Conservation (phyloP, 1,284 basidiomycete genomes). For the Malassezia equina region DNA sequence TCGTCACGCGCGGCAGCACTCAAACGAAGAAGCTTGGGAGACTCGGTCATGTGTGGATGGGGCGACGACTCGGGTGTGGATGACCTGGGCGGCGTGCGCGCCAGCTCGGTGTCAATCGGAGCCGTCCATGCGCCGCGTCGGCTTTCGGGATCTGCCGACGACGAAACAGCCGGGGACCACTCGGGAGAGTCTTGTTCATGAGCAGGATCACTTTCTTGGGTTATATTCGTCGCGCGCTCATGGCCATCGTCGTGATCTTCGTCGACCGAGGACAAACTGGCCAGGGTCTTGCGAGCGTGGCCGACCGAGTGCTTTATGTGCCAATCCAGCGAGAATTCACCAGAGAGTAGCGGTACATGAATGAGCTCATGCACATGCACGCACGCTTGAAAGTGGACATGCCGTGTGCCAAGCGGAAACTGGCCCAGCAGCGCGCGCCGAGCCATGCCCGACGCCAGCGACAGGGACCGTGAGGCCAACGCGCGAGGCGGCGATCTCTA, state of each 20-base stretch:
- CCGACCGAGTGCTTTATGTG: conserved; percentile 54
- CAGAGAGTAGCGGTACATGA: conserved; percentile 64
- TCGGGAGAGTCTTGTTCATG: not conserved
- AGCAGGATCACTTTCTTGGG: not conserved
- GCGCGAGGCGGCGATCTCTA: not conserved
- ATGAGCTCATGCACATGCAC: conserved; percentile 63
- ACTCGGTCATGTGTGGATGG: not conserved
- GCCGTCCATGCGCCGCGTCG: not conserved
- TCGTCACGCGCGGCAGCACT: not conserved
- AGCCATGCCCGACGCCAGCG: not conserved
- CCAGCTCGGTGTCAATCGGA: not conserved
- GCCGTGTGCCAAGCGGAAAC: conserved; percentile 52
- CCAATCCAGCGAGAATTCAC: conserved; percentile 66
- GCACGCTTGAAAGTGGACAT: conserved; percentile 58
- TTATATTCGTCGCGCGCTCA: not conserved
- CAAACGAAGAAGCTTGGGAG: not conserved
- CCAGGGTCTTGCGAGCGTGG: not conserved
- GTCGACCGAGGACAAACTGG: not conserved
- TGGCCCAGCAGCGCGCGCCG: conserved; percentile 30
- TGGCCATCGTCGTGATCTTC: not conserved
- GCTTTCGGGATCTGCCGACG: not conserved
- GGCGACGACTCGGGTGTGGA: not conserved
- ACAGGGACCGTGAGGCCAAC: not conserved
- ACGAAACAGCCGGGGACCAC: not conserved
- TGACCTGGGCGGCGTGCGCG: not conserved